Percentiles rank a stretch among this genome's conserved stretches.
Evolutionary conservation across 345 rosid species (phyloP).

Genomic region (Arabis hirsuta): DNA sequence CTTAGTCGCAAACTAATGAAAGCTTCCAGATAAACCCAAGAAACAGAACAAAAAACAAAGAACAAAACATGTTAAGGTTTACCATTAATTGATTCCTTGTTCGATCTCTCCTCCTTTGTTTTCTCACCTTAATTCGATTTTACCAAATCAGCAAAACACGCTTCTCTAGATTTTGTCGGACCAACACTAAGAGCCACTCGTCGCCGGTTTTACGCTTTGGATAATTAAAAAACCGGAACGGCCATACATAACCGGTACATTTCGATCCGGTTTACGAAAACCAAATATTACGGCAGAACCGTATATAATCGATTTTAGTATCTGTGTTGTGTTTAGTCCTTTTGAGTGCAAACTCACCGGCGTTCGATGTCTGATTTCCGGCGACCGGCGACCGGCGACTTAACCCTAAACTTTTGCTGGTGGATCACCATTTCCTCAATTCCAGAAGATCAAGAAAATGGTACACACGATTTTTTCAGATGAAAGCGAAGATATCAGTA

Average conservation of each 20-base stretch:
- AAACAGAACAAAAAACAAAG: neutral
- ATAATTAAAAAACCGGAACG: constrained; percentile 6
- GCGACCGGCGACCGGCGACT: neutral
- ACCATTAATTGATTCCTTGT: constrained; percentile 9
- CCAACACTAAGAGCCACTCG: constrained; percentile 2
- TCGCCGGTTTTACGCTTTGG: neutral
- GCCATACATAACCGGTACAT: neutral
- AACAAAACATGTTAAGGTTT: neutral
- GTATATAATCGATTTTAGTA: too few species aligned
- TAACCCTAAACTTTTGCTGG: neutral
- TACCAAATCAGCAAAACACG: neutral
- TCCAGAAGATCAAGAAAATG: neutral
- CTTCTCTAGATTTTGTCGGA: too few species aligned
- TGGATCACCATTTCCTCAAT: neutral
- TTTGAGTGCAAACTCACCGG: too few species aligned
- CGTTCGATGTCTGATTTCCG: neutral
- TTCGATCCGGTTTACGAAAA: too few species aligned
- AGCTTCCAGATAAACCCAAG: neutral
- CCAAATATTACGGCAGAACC: too few species aligned
- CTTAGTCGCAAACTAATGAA: neutral
- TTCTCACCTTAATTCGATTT: constrained; percentile 13
- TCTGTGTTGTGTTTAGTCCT: too few species aligned
- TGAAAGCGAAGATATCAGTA: neutral
- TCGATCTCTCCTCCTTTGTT: too few species aligned
- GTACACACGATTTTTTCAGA: neutral